Evolutionary conservation across 352 stramenopile species (phyloP), one percentile per base, ranked within the genome.

Genomic region (Plasmopara muralis): DNA sequence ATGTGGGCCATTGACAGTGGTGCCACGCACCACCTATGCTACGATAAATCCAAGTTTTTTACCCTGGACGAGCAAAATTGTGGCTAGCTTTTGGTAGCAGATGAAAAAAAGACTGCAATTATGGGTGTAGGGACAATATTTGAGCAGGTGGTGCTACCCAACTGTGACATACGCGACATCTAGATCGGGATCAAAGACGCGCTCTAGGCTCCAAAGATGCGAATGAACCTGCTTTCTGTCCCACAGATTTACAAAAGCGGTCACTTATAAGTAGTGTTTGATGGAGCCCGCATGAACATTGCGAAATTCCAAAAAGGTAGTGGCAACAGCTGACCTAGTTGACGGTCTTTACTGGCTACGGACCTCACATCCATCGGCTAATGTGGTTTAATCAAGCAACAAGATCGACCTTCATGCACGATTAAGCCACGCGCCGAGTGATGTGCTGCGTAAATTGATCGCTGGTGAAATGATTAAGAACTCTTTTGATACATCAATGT

Each of bases 331-430:
- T 12, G 28, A 49, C 29, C 43, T 30, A 31, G 42, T 50, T 8
- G 30, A 41, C 18, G 44, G 44, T 6, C n/a, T 50, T 35, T 50
- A 41, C 30, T 41, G 44, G 31, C 30, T 50, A 15, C 31, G 44
- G n/a, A 31, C 44, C 13, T 15, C 31, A 41, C 2, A 31, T 2
- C 15, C n/a, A 14, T 50, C 44, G 14, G 31, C 15, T 6, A 50
- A 42, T 31, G n/a, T 18, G n/a, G 31, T 15, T 29, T 33, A 29
- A 9, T 42, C 31, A 12, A 41, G 1, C 9, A 16, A 5, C 6
- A 50, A 31, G 4, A 35, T 39, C 6, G 12, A 39, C 16, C 12
- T 50, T 2, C 30, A 50, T 14, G 44, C 44, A 12, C 31, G 44
- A 14, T 29, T 50, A 9, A 2, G 43, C 14, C 14, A 38, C 10